Evolutionary conservation across 768 basidiomycete genomes (phyloP).

Genomic region (Galerina sulciceps): DNA sequence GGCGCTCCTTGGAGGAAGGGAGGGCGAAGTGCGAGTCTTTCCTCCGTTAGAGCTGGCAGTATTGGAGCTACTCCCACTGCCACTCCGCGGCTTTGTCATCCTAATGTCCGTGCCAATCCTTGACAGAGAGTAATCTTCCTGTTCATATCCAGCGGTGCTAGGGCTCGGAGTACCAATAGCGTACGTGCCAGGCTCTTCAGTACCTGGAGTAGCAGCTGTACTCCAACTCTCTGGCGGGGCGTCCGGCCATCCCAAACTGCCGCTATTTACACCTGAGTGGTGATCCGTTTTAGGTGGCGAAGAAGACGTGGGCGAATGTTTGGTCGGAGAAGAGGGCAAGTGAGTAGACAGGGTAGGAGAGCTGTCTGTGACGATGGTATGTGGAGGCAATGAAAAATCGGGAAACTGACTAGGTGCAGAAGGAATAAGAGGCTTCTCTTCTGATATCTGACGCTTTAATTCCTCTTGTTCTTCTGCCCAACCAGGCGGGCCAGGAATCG

Average conservation of each 20-base stretch:
- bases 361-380: slow-evolving; percentile 11
- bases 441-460: slow-evolving; percentile 26
- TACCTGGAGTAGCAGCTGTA: slow-evolving; percentile 76
- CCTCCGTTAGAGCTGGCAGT: slow-evolving; percentile 19
- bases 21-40: slow-evolving; percentile 12
- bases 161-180: slow-evolving; percentile 72
- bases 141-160: slow-evolving; percentile 14
- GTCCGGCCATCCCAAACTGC: slow-evolving; percentile 22
- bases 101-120: slow-evolving; percentile 27
- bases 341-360: slow-evolving; percentile 20
- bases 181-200: slow-evolving; percentile 21
- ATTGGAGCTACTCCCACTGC: slow-evolving; percentile 23
- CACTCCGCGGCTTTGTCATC: slow-evolving; percentile 26
- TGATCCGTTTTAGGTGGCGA: slow-evolving; percentile 18
- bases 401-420: slow-evolving; percentile 14
- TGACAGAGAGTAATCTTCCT: slow-evolving; percentile 18
- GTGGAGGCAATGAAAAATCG: slow-evolving; percentile 23
- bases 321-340: slow-evolving; percentile 21
- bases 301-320: slow-evolving; percentile 12
- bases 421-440: slow-evolving; percentile 14
- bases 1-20: slow-evolving; percentile 23
- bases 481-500: slow-evolving; percentile 78
- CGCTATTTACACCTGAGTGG: slow-evolving; percentile 1
- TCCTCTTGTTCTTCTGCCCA: slow-evolving; percentile 35
- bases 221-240: slow-evolving; percentile 71